Percentiles rank a stretch among this genome's conserved stretches.
Evolutionary conservation across 768 basidiomycete genomes (phyloP).

Genomic region (Peribolospora kevripleyi): DNA sequence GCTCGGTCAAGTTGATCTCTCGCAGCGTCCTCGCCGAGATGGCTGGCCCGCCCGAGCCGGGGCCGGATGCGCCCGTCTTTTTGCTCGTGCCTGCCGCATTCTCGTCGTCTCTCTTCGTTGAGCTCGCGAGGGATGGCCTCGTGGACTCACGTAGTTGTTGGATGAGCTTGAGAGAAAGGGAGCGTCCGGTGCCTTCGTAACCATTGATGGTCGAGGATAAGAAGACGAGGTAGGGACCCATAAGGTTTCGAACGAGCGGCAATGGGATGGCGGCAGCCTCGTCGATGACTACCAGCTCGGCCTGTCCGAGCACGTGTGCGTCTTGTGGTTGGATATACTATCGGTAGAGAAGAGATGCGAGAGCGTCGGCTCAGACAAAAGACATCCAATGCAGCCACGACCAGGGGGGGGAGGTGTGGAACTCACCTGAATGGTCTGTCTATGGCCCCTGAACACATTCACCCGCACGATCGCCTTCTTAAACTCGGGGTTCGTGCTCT

Average conservation of each 20-base stretch:
- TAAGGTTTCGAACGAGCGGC: slow-evolving; percentile 77
- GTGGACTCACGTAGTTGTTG: slow-evolving; percentile 87
- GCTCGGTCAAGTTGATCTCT: slow-evolving; percentile 83
- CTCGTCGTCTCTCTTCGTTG: not conserved
- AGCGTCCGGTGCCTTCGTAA: slow-evolving; percentile 98
- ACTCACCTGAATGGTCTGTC: slow-evolving; percentile 81
- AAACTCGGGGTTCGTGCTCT: slow-evolving; percentile 82
- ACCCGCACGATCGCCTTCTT: slow-evolving; percentile 88
- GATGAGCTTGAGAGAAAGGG: slow-evolving; percentile 87
- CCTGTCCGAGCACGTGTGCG: slow-evolving; percentile 88
- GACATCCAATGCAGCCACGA: not conserved
- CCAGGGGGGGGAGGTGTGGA: not conserved
- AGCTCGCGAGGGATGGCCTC: slow-evolving; percentile 41
- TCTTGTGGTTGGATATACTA: slow-evolving; percentile 98
- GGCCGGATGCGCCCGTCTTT: slow-evolving; percentile 22
- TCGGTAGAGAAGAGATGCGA: not conserved
- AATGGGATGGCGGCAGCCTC: slow-evolving; percentile 96
- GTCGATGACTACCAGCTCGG: slow-evolving; percentile 89
- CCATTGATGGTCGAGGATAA: slow-evolving; percentile 99
- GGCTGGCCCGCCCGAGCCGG: slow-evolving; percentile 17
- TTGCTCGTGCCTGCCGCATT: slow-evolving; percentile 7
- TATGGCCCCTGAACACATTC: slow-evolving; percentile 72
- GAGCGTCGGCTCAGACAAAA: not conserved
- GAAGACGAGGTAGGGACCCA: slow-evolving; percentile 87
- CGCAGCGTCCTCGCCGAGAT: slow-evolving; percentile 51